phyloP scores from a whole-genome alignment of 257 asterid species.

The Lycium barbarum region DNA sequence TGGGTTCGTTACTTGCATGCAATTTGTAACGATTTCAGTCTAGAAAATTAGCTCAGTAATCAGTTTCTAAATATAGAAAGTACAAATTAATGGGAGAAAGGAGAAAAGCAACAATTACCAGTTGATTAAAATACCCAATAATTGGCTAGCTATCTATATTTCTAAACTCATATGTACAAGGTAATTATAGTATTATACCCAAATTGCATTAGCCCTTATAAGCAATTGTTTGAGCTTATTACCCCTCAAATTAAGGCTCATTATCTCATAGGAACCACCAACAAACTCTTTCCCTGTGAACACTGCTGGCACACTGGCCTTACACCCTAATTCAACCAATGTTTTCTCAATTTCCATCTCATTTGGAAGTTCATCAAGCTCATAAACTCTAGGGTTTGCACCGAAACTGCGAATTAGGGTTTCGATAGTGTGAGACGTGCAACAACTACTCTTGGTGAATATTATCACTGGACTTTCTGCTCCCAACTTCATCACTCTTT shows the following conservation, averaged over 20 bases:
- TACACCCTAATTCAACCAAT: conserved; percentile 51
- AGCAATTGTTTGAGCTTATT: conserved; percentile 57
- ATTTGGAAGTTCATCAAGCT: conserved; percentile 48
- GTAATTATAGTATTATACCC: conserved; percentile 43
- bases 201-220: conserved; percentile 59
- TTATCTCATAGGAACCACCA: conserved; percentile 68
- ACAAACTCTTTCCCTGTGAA: conserved; percentile 55
- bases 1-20: no score
- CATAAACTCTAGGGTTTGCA: conserved; percentile 54
- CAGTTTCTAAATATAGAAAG: no score
- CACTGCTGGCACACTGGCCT: conserved; percentile 64
- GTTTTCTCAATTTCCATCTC: conserved; percentile 60
- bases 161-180: no score
- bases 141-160: background rate
- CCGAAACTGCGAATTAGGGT: conserved; percentile 54
- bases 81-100: no score
- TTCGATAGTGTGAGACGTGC: conserved; percentile 59
- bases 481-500: conserved; percentile 48
- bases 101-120: background rate
- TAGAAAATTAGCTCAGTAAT: no score
- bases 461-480: conserved; percentile 57
- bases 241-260: conserved; percentile 62
- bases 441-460: conserved; percentile 61
- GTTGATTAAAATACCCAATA: background rate
- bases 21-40: no score